These are phyloP conservation scores for Lachancea dasiensis DNA, from an alignment of 805 yeast species.

Conservation along the genomic window DNA sequence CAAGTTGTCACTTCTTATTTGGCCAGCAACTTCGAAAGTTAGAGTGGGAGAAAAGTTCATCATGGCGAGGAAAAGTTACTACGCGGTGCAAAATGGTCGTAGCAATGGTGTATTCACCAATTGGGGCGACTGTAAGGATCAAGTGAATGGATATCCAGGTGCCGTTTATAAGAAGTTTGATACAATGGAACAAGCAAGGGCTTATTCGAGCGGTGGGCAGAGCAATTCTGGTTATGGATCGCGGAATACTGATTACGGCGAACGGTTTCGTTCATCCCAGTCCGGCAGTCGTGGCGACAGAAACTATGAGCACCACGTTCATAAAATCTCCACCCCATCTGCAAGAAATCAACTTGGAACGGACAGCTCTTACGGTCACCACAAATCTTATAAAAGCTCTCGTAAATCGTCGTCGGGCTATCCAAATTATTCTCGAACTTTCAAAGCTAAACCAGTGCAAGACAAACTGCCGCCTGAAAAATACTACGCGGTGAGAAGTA, in stretches of 20 bases:
- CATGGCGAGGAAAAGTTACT: constrained; percentile 17
- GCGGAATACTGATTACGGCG: not conserved
- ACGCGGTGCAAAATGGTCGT: constrained; percentile 54
- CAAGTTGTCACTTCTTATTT: too few relatives aligned
- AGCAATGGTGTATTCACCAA: constrained; percentile 47
- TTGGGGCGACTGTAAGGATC: constrained; percentile 54
- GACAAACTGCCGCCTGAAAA: not conserved
- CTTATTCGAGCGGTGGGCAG: constrained; percentile 26
- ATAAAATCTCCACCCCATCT: too few relatives aligned
- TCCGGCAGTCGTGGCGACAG: not conserved
- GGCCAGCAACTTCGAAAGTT: too few relatives aligned
- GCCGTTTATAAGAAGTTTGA: constrained; percentile 55
- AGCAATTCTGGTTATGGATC: constrained; percentile 1
- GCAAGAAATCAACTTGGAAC: too few relatives aligned
- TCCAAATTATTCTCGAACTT: not conserved
- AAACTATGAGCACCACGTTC: not conserved
- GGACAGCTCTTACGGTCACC: too few relatives aligned
- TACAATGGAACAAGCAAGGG: constrained; percentile 43
- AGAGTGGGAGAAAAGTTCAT: constrained; percentile 4
- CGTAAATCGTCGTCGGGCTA: not conserved
- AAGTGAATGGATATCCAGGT: constrained; percentile 50
- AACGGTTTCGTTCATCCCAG: constrained; percentile 4
- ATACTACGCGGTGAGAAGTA: constrained; percentile 34
- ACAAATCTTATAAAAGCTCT: too few relatives aligned
- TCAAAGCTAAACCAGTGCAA: too few relatives aligned